phyloP scores from a whole-genome alignment of 2,329 filamentous ascomycete species.

The Aspergillus proliferans region DNA sequence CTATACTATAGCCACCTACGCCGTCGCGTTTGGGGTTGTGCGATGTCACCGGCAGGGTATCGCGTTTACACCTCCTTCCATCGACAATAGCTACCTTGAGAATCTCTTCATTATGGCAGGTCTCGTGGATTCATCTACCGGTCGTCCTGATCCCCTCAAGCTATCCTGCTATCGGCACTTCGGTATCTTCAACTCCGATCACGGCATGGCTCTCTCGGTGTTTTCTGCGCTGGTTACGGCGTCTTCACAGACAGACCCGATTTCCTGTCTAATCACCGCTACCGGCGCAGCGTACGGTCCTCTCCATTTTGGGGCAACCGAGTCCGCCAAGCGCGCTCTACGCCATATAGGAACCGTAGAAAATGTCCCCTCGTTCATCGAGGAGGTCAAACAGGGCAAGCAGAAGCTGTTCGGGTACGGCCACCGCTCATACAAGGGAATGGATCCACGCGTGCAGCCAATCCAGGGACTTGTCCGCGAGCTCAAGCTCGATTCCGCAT shows the following conservation, averaged over 20 bases:
- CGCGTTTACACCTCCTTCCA: constrained; percentile 13
- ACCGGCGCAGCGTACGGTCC: constrained; percentile 52
- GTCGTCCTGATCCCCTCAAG: constrained; percentile 40
- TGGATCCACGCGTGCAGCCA: constrained; percentile 21
- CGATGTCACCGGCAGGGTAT: constrained; percentile 20
- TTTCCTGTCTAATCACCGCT: constrained; percentile 48
- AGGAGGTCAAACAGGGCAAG: constrained; percentile 21
- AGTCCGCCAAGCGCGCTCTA: constrained; percentile 46
- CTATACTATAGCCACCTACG: constrained; percentile 19
- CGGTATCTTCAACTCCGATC: constrained; percentile 53
- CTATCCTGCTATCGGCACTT: constrained; percentile 49
- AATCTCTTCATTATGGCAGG: constrained; percentile 54
- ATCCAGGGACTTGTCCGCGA: constrained; percentile 22
- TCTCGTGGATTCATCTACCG: constrained; percentile 43
- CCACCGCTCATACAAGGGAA: constrained; percentile 25
- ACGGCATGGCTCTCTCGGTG: constrained; percentile 55
- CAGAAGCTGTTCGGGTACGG: constrained; percentile 26
- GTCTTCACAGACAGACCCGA: constrained; percentile 50
- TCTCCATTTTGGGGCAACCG: constrained; percentile 55
- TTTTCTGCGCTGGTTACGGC: constrained; percentile 53
- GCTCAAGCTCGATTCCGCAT: constrained; percentile 4
- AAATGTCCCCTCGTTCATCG: constrained; percentile 21
- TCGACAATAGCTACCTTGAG: constrained; percentile 47
- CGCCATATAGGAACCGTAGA: constrained; percentile 18
- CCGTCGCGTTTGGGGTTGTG: constrained; percentile 19